Percentiles rank a stretch among this genome's conserved stretches.
Conservation (phyloP, 495 filamentous ascomycete genomes). For the Rostrohypoxylon terebratum region DNA sequence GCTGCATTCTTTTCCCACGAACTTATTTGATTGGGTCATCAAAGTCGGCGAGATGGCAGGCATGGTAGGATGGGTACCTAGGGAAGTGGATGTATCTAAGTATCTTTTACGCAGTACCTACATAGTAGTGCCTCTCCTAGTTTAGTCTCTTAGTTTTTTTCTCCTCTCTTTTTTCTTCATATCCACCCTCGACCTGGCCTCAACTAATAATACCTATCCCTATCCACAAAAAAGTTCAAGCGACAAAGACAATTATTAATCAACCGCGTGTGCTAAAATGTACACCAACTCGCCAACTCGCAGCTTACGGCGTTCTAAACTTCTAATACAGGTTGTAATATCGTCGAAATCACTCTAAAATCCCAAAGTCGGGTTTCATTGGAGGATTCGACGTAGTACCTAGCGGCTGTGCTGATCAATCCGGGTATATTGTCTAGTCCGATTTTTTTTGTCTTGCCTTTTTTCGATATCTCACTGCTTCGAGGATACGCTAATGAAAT, state of each 20-base stretch:
- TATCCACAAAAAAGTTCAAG: too few species aligned
- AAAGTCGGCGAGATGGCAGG: conserved; percentile 42
- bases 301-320: background rate
- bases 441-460: conserved; percentile 11
- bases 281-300: background rate
- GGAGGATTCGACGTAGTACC: conserved; percentile 11
- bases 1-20: conserved; percentile 6
- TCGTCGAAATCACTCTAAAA: background rate
- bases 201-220: too few species aligned
- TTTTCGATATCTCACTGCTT: conserved; percentile 10
- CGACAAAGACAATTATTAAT: conserved; percentile 20
- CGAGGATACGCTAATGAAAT: conserved; percentile 2
- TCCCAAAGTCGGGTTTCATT: conserved; percentile 9
- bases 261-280: conserved; percentile 1
- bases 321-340: too few species aligned
- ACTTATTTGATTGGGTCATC: conserved; percentile 31
- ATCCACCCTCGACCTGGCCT: background rate
- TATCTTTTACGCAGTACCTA: background rate
- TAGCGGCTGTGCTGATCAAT: conserved; percentile 30
- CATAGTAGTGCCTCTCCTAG: background rate
- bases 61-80: too few species aligned
- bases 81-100: conserved; percentile 29
- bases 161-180: conserved; percentile 22
- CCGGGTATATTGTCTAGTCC: conserved; percentile 14
- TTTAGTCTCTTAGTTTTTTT: conserved; percentile 12